A percentile compares a stretch with the other conserved stretches of the same genome.
These are phyloP conservation scores for Wallacemonas sp. DNA, from an alignment of 208 protist genomes.

Conservation along the genomic window DNA sequence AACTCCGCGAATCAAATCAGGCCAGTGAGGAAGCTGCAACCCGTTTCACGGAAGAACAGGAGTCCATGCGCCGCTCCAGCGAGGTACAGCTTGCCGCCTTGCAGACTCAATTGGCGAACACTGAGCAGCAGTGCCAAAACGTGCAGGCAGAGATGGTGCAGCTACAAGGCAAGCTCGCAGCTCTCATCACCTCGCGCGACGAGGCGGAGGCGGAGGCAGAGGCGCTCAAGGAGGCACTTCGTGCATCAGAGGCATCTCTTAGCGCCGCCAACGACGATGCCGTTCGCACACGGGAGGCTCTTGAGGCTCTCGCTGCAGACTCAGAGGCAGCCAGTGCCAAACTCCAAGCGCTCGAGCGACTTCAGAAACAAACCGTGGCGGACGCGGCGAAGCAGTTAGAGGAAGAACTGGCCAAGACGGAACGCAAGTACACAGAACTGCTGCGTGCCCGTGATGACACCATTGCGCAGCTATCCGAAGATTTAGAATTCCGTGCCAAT, in stretches of 20 bases:
- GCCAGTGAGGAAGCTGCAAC: too few relatives aligned
- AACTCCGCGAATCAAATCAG: too few relatives aligned
- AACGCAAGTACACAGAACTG: constrained; percentile 21
- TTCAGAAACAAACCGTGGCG: constrained; percentile 14
- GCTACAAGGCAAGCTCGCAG: background rate
- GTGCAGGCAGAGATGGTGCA: background rate
- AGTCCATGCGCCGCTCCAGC: too few relatives aligned
- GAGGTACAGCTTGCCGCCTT: too few relatives aligned
- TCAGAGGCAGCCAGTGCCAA: background rate
- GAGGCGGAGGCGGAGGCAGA: background rate
- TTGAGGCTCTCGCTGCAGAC: background rate
- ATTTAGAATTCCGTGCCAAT: constrained; percentile 51
- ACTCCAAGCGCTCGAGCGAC: constrained; percentile 2
- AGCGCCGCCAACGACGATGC: background rate
- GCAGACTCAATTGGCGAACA: too few relatives aligned
- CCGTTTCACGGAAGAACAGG: too few relatives aligned
- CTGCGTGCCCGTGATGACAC: constrained; percentile 12
- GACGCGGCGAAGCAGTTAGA: constrained; percentile 27
- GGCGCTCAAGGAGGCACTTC: background rate
- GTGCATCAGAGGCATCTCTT: too few relatives aligned
- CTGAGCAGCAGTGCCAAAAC: too few relatives aligned
- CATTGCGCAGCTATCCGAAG: constrained; percentile 38
- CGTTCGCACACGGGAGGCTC: background rate
- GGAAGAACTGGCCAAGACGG: constrained; percentile 21
- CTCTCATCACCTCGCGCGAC: background rate